A percentile compares a stretch with the other conserved stretches of the same genome.
These are phyloP conservation scores for Yamadazyma oceani DNA, from an alignment of 1,139 yeast genomes.

Conservation along the genomic window DNA sequence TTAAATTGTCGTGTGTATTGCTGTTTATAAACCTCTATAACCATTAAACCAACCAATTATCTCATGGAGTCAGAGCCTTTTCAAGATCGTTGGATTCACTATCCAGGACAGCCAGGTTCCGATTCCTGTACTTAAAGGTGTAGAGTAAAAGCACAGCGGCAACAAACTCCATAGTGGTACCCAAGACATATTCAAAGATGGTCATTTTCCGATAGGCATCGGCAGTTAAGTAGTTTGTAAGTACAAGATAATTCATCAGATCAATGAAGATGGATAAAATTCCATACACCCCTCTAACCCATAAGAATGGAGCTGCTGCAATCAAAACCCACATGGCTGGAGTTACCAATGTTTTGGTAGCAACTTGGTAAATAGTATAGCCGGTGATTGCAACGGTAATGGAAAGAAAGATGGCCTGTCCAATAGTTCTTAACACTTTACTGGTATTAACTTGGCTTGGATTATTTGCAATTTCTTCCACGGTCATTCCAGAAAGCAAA, in stretches of 20 bases:
- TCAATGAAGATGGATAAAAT: not conserved
- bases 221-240: conserved; percentile 24
- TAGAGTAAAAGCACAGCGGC: conserved; percentile 16
- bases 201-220: conserved; percentile 23
- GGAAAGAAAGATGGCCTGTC: conserved; percentile 31
- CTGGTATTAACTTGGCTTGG: conserved; percentile 19
- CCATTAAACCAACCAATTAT: too few relatives aligned
- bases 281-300: not conserved
- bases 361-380: conserved; percentile 17
- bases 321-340: conserved; percentile 58
- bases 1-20: too few relatives aligned
- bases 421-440: conserved; percentile 30
- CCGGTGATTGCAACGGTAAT: conserved; percentile 21
- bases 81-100: conserved; percentile 1
- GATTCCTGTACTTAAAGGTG: not conserved
- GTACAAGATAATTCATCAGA: conserved; percentile 17
- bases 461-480: conserved; percentile 14
- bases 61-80: not conserved
- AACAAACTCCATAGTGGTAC: conserved; percentile 37
- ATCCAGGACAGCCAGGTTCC: too few relatives aligned
- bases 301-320: conserved; percentile 28
- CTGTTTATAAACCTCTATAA: too few relatives aligned
- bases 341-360: not conserved
- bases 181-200: conserved; percentile 33
- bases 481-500: conserved; percentile 25